Conservation (phyloP, 352 stramenopile species). For the Phytophthora brassicae region DNA sequence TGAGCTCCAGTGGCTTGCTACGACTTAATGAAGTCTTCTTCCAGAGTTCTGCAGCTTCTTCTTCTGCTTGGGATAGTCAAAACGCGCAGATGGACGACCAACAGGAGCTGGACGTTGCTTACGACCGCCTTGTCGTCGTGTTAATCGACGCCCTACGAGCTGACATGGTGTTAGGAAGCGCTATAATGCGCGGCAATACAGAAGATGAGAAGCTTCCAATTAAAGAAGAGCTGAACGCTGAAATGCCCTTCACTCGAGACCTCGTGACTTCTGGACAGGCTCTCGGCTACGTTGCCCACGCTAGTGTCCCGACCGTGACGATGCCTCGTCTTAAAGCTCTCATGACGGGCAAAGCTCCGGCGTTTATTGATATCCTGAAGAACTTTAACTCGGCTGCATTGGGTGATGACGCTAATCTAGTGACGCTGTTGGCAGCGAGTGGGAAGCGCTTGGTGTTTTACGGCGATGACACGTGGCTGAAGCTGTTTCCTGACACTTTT, state of each 20-base stretch:
- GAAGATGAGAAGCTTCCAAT: neutral
- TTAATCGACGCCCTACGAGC: conserved; percentile 86
- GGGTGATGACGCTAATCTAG: conserved; percentile 63
- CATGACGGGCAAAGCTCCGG: conserved; percentile 78
- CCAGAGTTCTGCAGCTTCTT: conserved; percentile 13
- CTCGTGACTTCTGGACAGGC: conserved; percentile 53
- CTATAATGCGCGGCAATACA: conserved; percentile 38
- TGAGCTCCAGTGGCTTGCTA: conserved; percentile 57
- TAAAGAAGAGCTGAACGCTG: conserved; percentile 51
- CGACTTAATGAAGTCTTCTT: conserved; percentile 60
- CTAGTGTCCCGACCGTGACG: conserved; percentile 86
- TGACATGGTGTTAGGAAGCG: conserved; percentile 84
- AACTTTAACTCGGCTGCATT: conserved; percentile 90
- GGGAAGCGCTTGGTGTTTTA: conserved; percentile 82
- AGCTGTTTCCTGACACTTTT: conserved; percentile 80
- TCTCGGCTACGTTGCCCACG: conserved; percentile 75
- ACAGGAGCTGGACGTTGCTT: conserved; percentile 28
- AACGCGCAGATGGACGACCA: neutral
- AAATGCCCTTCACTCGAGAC: conserved; percentile 70
- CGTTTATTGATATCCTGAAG: conserved; percentile 91
- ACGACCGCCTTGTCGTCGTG: conserved; percentile 84
- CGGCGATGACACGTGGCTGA: conserved; percentile 90
- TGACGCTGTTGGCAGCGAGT: conserved; percentile 50
- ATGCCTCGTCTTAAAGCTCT: conserved; percentile 90
- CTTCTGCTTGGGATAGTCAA: conserved; percentile 4